Evolutionary conservation across 2,329 filamentous ascomycete species (phyloP), one percentile per base, ranked within the genome.

Genomic region (Phoma sp.): DNA sequence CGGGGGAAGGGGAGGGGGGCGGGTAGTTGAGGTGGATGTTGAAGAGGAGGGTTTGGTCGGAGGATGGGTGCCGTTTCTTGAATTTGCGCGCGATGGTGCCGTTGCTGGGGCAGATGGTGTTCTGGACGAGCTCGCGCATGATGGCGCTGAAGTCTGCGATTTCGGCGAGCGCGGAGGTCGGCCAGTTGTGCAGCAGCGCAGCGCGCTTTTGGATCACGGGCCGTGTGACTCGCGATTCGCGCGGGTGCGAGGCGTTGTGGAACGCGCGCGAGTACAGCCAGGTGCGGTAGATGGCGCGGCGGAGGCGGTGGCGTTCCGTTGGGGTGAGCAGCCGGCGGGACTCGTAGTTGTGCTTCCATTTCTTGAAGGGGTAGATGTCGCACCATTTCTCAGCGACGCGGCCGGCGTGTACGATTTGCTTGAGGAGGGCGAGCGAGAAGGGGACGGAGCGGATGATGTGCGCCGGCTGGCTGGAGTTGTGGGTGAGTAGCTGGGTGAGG

Each of bases 181-280:
- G 77, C 82, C 83, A 87, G 61, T 86, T 85, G 59, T 86, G 83
- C 8, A 87, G 73, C 0, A 87, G 76, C 30, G 79, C 76, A 1
- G 84, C 79, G 25, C 85, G 81, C 58, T 83, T 80, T 14, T 75
- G 71, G 7, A 84, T 69, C 1, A 81, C 67, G 22, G 76, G 75
- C 4, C 76, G 78, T 13, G 79, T 67, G 40, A 73, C 72, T 45
- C 85, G 82, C 25, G 76, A 73, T 39, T 80, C 78, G 25, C 84
- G 82, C 2, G 81, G 74, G 59, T 83, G 78, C 6, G 71, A 62
- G n/a, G 70, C 70, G 52, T 76, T 83, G 68, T 87, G 82, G 65
- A 86, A 87, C 25, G 84, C 83, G 42, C 79, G 78, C 14, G 78
- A 77, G 66, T 84, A 87, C 7, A 86, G 78, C 85, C 85, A 87